Conservation (phyloP, 441 rosid genomes). For the Corymbia calophylla region DNA sequence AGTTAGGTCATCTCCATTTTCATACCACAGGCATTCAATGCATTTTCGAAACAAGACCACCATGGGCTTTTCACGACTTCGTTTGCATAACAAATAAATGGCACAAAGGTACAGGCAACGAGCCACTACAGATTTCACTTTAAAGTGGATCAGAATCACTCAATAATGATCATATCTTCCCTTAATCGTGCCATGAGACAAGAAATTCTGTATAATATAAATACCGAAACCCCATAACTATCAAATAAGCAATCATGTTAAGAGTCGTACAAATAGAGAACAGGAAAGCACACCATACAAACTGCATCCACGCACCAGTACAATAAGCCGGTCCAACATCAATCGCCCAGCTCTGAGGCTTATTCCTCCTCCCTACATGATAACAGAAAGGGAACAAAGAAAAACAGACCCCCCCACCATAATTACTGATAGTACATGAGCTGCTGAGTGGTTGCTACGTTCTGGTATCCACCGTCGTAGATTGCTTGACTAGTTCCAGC, state of each 20-base stretch:
- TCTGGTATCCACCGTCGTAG: conserved; percentile 9
- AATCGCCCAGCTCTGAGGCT: background rate
- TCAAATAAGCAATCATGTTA: background rate
- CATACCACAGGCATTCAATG: background rate
- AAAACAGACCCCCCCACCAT: background rate
- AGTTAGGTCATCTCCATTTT: background rate
- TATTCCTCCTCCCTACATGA: background rate
- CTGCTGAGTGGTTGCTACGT: conserved; percentile 7
- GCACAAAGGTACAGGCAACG: background rate
- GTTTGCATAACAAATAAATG: background rate
- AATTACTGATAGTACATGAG: conserved; percentile 16
- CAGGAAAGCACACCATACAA: background rate
- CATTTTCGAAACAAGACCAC: background rate
- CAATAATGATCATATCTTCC: background rate
- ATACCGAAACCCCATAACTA: background rate
- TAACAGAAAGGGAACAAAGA: background rate
- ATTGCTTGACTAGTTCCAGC: conserved; percentile 18
- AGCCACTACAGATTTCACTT: background rate
- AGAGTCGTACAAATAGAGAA: background rate
- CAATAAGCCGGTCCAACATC: background rate
- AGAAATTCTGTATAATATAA: background rate
- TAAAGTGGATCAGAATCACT: background rate
- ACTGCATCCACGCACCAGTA: background rate
- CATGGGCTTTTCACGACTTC: background rate
- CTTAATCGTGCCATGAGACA: background rate